Conservation (phyloP, 1,139 yeast species). For the Eremothecium cymbalariae region DNA sequence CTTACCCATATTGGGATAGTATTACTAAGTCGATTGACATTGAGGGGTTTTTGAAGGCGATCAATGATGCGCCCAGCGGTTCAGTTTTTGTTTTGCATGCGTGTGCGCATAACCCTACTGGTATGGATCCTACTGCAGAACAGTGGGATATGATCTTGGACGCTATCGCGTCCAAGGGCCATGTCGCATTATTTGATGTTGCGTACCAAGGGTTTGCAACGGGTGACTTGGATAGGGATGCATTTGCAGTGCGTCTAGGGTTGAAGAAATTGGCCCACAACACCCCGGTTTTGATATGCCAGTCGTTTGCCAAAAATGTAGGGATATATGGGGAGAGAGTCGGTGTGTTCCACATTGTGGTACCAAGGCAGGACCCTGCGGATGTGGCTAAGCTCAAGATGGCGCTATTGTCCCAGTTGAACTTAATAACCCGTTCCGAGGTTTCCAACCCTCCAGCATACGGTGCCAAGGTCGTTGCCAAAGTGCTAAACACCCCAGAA, state of each 20-base stretch:
- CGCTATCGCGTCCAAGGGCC: slow-evolving; percentile 52
- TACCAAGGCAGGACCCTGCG: slow-evolving; percentile 35
- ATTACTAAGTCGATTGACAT: slow-evolving; percentile 56
- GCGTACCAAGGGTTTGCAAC: slow-evolving; percentile 98
- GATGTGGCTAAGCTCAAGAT: slow-evolving; percentile 34
- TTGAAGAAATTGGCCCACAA: slow-evolving; percentile 40
- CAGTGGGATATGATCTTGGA: slow-evolving; percentile 74
- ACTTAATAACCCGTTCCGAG: slow-evolving; percentile 71
- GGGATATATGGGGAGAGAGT: slow-evolving; percentile 98
- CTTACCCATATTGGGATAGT: slow-evolving; percentile 77
- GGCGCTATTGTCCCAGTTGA: slow-evolving; percentile 67
- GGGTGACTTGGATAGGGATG: slow-evolving; percentile 77
- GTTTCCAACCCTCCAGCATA: slow-evolving; percentile 93
- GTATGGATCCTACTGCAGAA: slow-evolving; percentile 80
- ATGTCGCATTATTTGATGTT: slow-evolving; percentile 84
- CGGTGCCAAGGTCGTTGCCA: slow-evolving; percentile 87
- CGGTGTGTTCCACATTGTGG: slow-evolving; percentile 77
- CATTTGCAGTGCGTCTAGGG: slow-evolving; percentile 80
- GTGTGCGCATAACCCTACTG: slow-evolving; percentile 98
- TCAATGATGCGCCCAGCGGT: slow-evolving; percentile 64
- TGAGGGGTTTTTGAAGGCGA: slow-evolving; percentile 58
- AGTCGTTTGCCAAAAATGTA: slow-evolving; percentile 95
- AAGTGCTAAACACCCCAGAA: slow-evolving; percentile 56
- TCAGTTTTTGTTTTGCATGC: slow-evolving; percentile 83
- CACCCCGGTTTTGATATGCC: slow-evolving; percentile 64